phyloP scores from a whole-genome alignment of 2,329 filamentous ascomycete genomes.

The Microsporum canis region DNA sequence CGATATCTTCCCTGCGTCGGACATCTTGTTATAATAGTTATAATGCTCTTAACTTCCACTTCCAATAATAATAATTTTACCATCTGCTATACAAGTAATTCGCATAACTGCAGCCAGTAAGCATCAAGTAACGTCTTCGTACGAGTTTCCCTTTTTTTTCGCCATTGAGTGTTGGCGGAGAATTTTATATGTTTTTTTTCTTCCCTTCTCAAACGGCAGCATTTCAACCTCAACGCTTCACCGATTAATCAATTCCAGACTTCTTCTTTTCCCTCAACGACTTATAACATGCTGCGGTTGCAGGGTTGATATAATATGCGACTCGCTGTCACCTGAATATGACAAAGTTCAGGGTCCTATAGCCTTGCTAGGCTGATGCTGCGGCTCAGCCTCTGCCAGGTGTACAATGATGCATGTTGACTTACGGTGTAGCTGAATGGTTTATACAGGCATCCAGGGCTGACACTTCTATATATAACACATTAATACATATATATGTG shows the following conservation, averaged over 20 bases:
- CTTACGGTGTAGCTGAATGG: background rate
- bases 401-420: background rate
- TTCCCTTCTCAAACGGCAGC: background rate
- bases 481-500: background rate
- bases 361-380: background rate
- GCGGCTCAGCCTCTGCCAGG: background rate
- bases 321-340: background rate
- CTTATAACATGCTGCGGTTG: too few species aligned
- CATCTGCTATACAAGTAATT: too few species aligned
- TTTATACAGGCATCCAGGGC: background rate
- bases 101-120: too few species aligned
- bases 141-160: background rate
- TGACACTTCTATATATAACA: background rate
- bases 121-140: too few species aligned
- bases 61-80: background rate
- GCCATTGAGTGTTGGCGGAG: background rate
- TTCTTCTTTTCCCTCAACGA: too few species aligned
- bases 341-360: background rate
- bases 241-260: background rate
- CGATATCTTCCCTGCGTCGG: background rate
- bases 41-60: background rate
- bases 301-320: too few species aligned
- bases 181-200: background rate
- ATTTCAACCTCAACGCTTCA: background rate
- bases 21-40: background rate